Conservation (phyloP, 192 early-diverging fungal species). For the Coemansia sp. region DNA sequence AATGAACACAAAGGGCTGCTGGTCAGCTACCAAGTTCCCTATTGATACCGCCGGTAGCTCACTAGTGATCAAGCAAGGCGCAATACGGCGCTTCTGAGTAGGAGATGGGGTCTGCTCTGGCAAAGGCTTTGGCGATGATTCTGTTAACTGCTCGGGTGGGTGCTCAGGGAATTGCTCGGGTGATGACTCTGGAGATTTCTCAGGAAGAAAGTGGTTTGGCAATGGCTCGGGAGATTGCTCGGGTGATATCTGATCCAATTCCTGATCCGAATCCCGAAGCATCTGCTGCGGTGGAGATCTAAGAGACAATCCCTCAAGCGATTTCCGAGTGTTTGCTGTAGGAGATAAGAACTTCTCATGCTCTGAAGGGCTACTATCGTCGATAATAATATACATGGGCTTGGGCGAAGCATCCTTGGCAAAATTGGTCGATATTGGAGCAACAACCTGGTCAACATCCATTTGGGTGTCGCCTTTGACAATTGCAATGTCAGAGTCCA, state of each 20-base stretch:
- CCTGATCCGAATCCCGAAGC: not conserved
- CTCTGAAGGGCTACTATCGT: not conserved
- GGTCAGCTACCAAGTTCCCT: slow-evolving; percentile 14
- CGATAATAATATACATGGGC: not conserved
- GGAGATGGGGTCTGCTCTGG: not conserved
- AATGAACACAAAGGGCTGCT: not conserved
- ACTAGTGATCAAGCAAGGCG: slow-evolving; percentile 15
- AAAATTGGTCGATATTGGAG: not conserved
- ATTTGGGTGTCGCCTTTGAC: not conserved
- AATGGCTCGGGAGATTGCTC: too few relatives aligned
- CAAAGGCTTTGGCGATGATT: not conserved
- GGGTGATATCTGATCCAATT: too few relatives aligned
- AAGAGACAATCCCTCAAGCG: not conserved
- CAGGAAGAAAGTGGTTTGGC: too few relatives aligned
- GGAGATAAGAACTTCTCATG: not conserved
- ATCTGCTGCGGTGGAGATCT: not conserved
- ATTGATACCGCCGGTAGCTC: slow-evolving; percentile 2
- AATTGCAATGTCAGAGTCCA: not conserved
- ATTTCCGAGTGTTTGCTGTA: not conserved
- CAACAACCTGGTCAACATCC: not conserved
- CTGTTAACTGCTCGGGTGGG: not conserved
- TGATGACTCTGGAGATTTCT: too few relatives aligned
- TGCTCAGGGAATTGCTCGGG: too few relatives aligned
- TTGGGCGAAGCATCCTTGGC: not conserved
- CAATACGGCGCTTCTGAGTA: slow-evolving; percentile 13